phyloP scores from a whole-genome alignment of 345 rosid species.

The Odontarrhena argentea region DNA sequence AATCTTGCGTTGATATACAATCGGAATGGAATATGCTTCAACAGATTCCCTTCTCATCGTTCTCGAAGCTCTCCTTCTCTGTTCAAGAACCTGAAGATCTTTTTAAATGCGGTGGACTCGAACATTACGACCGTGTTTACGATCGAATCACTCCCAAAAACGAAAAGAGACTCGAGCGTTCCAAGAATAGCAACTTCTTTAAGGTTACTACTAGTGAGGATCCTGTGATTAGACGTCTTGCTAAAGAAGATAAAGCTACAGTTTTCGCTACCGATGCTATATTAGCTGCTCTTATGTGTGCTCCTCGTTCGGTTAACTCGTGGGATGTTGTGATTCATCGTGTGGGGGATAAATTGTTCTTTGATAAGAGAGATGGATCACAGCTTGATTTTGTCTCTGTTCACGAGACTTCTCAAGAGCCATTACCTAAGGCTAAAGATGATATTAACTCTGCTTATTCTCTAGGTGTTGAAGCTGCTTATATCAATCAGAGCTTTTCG shows the following conservation, averaged over 20 bases:
- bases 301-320: conserved; percentile 90
- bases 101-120: conserved; percentile 73
- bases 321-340: conserved; percentile 95
- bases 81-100: conserved; percentile 86
- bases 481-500: conserved; percentile 45
- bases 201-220: conserved; percentile 95
- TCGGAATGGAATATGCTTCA: conserved; percentile 98
- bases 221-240: conserved; percentile 80
- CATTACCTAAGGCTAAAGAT: conserved; percentile 44
- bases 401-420: conserved; percentile 93
- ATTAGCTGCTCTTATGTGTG: conserved; percentile 82
- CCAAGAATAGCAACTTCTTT: conserved; percentile 85
- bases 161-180: conserved; percentile 83
- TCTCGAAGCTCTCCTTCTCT: conserved; percentile 71
- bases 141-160: conserved; percentile 83
- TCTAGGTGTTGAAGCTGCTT: conserved; percentile 79
- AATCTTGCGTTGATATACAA: conserved; percentile 85
- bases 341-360: conserved; percentile 89
- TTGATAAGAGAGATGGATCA: conserved; percentile 89
- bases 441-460: conserved; percentile 46
- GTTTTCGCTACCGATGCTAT: conserved; percentile 91
- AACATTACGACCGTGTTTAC: conserved; percentile 63
- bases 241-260: conserved; percentile 91
- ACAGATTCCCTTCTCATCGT: conserved; percentile 84
- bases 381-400: conserved; percentile 89